A percentile compares a stretch with the other conserved stretches of the same genome.
Conservation (phyloP, 208 protist species). For the Tritrichomonas foetus region DNA sequence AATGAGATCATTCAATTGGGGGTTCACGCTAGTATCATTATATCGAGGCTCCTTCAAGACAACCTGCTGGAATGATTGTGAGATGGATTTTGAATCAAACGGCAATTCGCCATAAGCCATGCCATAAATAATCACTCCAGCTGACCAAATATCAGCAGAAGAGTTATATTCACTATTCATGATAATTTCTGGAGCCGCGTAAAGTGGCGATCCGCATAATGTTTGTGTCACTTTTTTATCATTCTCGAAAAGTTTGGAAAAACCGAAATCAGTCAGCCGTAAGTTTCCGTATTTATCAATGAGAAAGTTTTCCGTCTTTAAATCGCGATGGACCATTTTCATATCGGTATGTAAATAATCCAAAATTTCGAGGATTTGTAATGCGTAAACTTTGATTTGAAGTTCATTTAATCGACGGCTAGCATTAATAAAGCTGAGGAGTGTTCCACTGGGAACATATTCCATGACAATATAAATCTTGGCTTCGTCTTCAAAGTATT, state of each 20-base stretch:
- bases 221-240: neutral
- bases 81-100: too few species aligned
- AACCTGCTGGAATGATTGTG: too few species aligned
- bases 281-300: slow-evolving; percentile 40
- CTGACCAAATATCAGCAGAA: neutral
- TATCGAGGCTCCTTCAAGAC: too few species aligned
- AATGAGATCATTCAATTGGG: too few species aligned
- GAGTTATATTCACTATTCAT: neutral
- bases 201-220: neutral
- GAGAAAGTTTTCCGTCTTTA: slow-evolving; percentile 49
- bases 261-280: slow-evolving; percentile 49
- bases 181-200: slow-evolving; percentile 45
- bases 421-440: neutral
- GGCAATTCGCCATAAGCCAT: neutral
- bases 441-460: neutral
- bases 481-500: neutral
- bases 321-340: slow-evolving; percentile 48
- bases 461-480: slow-evolving; percentile 9
- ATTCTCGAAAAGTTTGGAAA: too few species aligned
- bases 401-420: neutral
- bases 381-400: neutral
- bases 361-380: too few species aligned
- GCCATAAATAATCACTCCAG: neutral
- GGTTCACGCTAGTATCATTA: too few species aligned
- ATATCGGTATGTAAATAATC: slow-evolving; percentile 40